phyloP scores from a whole-genome alignment of 1,284 basidiomycete genomes.

The Mycosarcoma maydis region DNA sequence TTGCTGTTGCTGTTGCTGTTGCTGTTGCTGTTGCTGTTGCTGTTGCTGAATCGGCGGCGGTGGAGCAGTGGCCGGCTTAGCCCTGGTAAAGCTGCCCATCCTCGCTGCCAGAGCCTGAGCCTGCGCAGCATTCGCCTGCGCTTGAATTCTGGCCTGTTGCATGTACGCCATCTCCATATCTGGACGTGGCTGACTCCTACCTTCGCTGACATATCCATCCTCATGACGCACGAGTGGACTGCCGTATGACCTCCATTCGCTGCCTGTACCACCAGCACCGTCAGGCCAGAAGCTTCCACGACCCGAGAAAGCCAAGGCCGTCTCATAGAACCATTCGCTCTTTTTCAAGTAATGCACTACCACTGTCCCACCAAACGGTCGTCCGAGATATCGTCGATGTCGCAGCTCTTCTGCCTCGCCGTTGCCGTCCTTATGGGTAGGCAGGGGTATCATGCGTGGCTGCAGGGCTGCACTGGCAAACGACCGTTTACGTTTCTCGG shows the following conservation, averaged over 20 bases:
- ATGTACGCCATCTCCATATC: slow-evolving; percentile 52
- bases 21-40: slow-evolving; percentile 8
- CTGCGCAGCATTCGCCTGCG: slow-evolving; percentile 45
- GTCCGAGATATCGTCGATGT: slow-evolving; percentile 66
- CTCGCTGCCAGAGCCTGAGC: slow-evolving; percentile 31
- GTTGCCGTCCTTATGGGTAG: slow-evolving; percentile 52
- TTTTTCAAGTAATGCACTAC: slow-evolving; percentile 98
- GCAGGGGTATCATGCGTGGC: slow-evolving; percentile 50
- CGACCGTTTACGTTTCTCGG: slow-evolving; percentile 35
- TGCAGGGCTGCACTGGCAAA: slow-evolving; percentile 30
- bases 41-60: neutral
- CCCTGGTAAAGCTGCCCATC: slow-evolving; percentile 49
- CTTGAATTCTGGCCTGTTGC: slow-evolving; percentile 42
- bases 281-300: slow-evolving; percentile 72
- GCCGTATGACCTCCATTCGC: slow-evolving; percentile 59
- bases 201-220: slow-evolving; percentile 50
- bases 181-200: slow-evolving; percentile 49
- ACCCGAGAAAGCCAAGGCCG: slow-evolving; percentile 85
- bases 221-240: slow-evolving; percentile 57
- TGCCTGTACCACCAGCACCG: slow-evolving; percentile 55
- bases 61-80: slow-evolving; percentile 5
- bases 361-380: slow-evolving; percentile 80
- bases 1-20: slow-evolving; percentile 8
- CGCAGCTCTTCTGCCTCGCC: slow-evolving; percentile 71
- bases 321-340: slow-evolving; percentile 94